Base-by-base conservation (phyloP, 176 grass and related monocot genomes). In the Aegilops umbellulata region DNA sequence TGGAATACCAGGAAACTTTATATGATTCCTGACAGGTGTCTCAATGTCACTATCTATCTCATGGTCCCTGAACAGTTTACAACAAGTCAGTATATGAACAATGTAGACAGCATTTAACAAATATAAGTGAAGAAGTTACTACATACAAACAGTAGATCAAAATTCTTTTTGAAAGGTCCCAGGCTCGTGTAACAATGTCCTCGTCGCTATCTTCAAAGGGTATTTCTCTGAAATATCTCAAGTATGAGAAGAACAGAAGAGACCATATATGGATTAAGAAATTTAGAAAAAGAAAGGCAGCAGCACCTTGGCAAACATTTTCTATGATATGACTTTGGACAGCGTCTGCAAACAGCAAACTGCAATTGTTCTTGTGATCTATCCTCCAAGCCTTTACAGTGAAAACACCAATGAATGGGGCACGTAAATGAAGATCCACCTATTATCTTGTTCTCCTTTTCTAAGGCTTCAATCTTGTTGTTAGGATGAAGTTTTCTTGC, bases 281-380 rank as follows among this genome's bases (percentile, higher is more conserved):
- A 64, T 36, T 7, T 75, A 25, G 20, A 75, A 86, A 84, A 22
- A 74, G 8, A 90, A 51, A 46, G 25, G 60, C 44, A 72, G 60
- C 11, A 85, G 31, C 38, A 98, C 96, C 91, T 94, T 55, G 93
- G 96, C 75, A 98, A 87, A 92, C 96, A 98, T 68, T 94, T 95
- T 80, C 91, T 90, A 69, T 98, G 96, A 65, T 95, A 98, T 36
- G 96, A 95, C 73, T 85, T 95, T 6, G 96, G 91, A 51, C 96
- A 98, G 16, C 96, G 91, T 87, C 96, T 92, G 83, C 96, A 98
- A 36, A 95, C 83, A 74, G 96, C 93, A 87, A 99, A 99, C 49
- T 94, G 92, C 76, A 94, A 82, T 10, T 86, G 86, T 58, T 61
- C 61, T 82, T 88, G 79, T 47, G 89, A 80, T 80, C 90, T 96